phyloP scores from a whole-genome alignment of 2,329 filamentous ascomycete species.

The Colletotrichum plurivorum region DNA sequence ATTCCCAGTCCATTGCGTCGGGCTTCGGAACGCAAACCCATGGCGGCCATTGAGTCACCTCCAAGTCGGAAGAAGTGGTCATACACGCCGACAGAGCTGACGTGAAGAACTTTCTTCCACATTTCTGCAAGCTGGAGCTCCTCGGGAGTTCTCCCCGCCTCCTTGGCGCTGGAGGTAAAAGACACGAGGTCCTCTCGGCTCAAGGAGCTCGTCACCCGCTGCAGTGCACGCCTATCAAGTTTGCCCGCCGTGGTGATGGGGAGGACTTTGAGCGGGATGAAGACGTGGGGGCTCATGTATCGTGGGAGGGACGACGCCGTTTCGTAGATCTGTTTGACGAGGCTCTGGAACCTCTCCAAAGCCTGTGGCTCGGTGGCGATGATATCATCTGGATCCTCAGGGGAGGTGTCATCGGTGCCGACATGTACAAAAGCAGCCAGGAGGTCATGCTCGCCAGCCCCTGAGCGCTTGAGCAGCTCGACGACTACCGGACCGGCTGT shows the following conservation, averaged over 20 bases:
- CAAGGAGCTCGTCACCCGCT: constrained; percentile 10
- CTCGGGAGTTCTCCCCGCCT: neutral
- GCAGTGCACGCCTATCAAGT: constrained; percentile 36
- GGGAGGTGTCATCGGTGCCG: neutral
- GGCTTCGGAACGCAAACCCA: constrained; percentile 38
- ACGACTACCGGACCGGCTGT: constrained; percentile 12
- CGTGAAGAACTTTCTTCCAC: constrained; percentile 13
- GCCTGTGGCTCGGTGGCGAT: constrained; percentile 9
- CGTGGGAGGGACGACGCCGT: constrained; percentile 3
- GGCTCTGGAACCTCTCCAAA: constrained; percentile 3
- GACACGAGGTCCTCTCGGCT: constrained; percentile 2
- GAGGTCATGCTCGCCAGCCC: constrained; percentile 8
- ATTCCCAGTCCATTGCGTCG: neutral
- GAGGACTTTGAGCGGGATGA: constrained; percentile 24
- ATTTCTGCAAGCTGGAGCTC: neutral
- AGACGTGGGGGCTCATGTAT: constrained; percentile 42
- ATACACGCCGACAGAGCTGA: constrained; percentile 7
- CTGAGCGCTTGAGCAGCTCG: constrained; percentile 2
- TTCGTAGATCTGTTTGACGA: constrained; percentile 15
- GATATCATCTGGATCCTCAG: constrained; percentile 16
- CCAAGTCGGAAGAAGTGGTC: constrained; percentile 45
- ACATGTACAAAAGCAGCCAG: constrained; percentile 20
- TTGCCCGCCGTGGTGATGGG: constrained; percentile 40
- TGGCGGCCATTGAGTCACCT: constrained; percentile 45
- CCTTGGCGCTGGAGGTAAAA: neutral